Base-by-base conservation (phyloP, 2,329 filamentous ascomycete genomes). In the Ophiostoma populinum region DNA sequence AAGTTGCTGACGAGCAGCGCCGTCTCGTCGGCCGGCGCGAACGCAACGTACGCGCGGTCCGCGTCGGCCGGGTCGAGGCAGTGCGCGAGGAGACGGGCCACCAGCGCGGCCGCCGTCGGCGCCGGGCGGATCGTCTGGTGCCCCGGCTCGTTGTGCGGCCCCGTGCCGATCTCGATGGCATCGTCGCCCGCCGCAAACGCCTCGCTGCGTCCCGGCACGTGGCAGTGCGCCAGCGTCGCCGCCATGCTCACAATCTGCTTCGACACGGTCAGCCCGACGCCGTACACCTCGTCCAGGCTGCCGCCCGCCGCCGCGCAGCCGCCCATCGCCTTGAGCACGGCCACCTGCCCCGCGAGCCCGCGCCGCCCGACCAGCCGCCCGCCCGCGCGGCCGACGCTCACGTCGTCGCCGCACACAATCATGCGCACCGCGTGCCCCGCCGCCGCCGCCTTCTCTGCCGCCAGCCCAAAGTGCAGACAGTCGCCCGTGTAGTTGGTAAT, bases 401-500 rank as follows among this genome's bases (percentile, higher is more conserved):
- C 73, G 46, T 77, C 73, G 43, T 77, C 73, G 25, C 68, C 70
- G 40, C 70, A 73, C 41, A 73, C 65, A 39, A 74, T 62, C 49
- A 74, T 67, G 37, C 59, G 55, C 43, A 66, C 67, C 34, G 56
- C 60, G 43, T 65, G 62, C 13, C 68, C 69, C 16, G 55, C 57
- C 5, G 67, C 65, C 32, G 61, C 61, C 24, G 64, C 70, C 51
- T 63, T 70, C 43, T 70, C 69, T 34, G 64, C 64, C 3, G 70
- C 70, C 10, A 74, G 53, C 1, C 68, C 68, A 43, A 73, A 72
- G 47, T 75, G 70, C 40, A 75, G 54, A 38, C 70, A 70, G 49
- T 75, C 70, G 31, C 70, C 70, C 0, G 70, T 75, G 49, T 75
- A 75, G 51, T 77, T 77, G 30, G 68, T 74, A 40, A 75, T 64